Evolutionary conservation across 2,329 filamentous ascomycete species (phyloP).

Genomic region (Cladosporium sp.): DNA sequence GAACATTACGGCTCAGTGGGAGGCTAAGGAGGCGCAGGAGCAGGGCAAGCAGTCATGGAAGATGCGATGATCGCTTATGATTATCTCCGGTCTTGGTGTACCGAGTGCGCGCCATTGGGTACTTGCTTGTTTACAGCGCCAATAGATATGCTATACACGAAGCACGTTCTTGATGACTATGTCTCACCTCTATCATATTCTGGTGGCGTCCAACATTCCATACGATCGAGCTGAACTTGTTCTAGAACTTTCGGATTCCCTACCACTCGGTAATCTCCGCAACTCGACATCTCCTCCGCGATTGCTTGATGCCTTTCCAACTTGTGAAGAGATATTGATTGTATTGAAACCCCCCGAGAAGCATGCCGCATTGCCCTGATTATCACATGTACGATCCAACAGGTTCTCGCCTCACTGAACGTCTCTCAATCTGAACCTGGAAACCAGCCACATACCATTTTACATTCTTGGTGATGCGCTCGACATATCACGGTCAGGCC

Average conservation of each 20-base stretch:
- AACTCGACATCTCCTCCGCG: too few relatives aligned
- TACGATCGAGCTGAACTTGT: not conserved
- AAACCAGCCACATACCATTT: not conserved
- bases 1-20: constrained; percentile 43
- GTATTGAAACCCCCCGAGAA: too few relatives aligned
- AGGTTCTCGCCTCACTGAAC: too few relatives aligned
- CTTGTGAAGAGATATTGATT: too few relatives aligned
- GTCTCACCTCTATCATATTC: not conserved
- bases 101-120: not conserved
- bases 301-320: too few relatives aligned
- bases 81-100: not conserved
- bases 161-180: not conserved
- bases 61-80: constrained; percentile 28
- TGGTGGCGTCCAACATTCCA: not conserved
- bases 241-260: not conserved
- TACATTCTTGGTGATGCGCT: not conserved
- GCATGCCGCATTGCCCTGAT: too few relatives aligned
- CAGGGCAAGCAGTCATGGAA: constrained; percentile 34
- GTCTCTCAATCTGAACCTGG: not conserved
- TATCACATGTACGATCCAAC: too few relatives aligned
- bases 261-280: not conserved
- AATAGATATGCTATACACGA: not conserved
- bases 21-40: constrained; percentile 30
- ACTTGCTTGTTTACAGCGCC: not conserved
- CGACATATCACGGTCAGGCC: not conserved